phyloP scores from a whole-genome alignment of 2,329 filamentous ascomycete species.

The Mariannaea sp. region DNA sequence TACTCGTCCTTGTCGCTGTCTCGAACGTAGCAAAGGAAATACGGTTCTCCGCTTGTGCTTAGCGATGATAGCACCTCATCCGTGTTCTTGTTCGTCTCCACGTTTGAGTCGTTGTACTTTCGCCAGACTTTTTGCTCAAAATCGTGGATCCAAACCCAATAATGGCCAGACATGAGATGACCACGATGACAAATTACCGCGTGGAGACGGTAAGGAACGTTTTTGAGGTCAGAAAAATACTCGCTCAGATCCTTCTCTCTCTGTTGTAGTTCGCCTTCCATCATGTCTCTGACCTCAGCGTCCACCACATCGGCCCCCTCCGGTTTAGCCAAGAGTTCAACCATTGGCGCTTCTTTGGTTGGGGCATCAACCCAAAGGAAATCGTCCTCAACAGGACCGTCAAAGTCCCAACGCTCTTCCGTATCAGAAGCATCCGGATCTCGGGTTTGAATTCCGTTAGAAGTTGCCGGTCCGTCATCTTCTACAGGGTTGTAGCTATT shows the following conservation, averaged over 20 bases:
- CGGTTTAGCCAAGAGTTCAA: slow-evolving; percentile 15
- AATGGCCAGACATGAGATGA: slow-evolving; percentile 77
- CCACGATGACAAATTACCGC: slow-evolving; percentile 92
- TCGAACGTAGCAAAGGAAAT: slow-evolving; percentile 82
- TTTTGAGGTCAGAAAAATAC: slow-evolving; percentile 56
- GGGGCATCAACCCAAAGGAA: slow-evolving; percentile 39
- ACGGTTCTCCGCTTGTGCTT: slow-evolving; percentile 74
- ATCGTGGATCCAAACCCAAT: slow-evolving; percentile 96
- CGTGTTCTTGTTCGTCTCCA: slow-evolving; percentile 69
- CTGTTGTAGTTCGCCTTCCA: slow-evolving; percentile 47
- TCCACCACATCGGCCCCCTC: slow-evolving; percentile 31
- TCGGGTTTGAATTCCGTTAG: slow-evolving; percentile 2
- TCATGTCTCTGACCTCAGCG: slow-evolving; percentile 48
- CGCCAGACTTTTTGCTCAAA: slow-evolving; percentile 83
- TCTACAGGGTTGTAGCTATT: slow-evolving; percentile 29
- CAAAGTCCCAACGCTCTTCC: slow-evolving; percentile 46
- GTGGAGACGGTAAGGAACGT: slow-evolving; percentile 80
- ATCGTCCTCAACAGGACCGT: slow-evolving; percentile 46
- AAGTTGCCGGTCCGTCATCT: not conserved
- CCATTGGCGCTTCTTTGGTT: not conserved
- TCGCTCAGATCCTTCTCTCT: slow-evolving; percentile 37
- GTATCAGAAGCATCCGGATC: slow-evolving; percentile 2
- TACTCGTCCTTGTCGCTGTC: slow-evolving; percentile 64
- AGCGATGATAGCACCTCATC: slow-evolving; percentile 71
- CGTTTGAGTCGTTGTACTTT: slow-evolving; percentile 89